Base-by-base conservation (phyloP, 1,284 basidiomycete species). In the Naganishia sp. region DNA sequence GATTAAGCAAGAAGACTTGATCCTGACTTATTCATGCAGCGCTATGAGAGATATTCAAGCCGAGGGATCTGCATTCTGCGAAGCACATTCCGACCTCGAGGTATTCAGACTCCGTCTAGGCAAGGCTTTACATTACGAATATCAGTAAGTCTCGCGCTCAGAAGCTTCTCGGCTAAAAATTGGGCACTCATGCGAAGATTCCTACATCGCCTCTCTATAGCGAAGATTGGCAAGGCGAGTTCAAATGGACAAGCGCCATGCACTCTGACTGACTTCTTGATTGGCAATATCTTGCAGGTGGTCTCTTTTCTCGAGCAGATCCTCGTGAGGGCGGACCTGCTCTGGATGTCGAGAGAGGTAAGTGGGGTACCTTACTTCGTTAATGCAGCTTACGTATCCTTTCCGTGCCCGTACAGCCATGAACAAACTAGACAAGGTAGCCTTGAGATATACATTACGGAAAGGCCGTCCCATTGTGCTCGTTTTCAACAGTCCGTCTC, bases 381-480 rank as follows among this genome's bases (percentile, higher is more conserved):
- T 33, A 9, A 9, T 45, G 48, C 44, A 48, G 23, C 23, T 28
- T 42, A 15, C 25, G 18, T 23, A n/a, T 6, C 54, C n/a, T 57
- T 60, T 7, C 5, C 28, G 28, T 55, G 42, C 59, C 55, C 33
- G 67, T 4, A 23, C 57, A 86, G 88, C 88, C 0, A 75, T 92
- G 79, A 90, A 88, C 75, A 94, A 93, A 74, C 82, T 91, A 2
- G 90, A 92, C 75, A 93, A 93, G 75, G 90, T 93, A 25, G 91
- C 90, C 0, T 81, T 94, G 57, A 81, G 76, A 54, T 85, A 83
- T 73, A 82, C 87, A 45, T 79, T 81, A 53, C 80, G 81, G 70
- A 84, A 83, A 5, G 83, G 86, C 0, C 83, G 85, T 57, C 90
- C 91, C 0, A 81, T 92, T 4, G 87, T 93, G 0, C 79, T 94